These are phyloP conservation scores for Rhynchospora pubera DNA, from an alignment of 176 grass and related monocot genomes.

Conservation along the genomic window DNA sequence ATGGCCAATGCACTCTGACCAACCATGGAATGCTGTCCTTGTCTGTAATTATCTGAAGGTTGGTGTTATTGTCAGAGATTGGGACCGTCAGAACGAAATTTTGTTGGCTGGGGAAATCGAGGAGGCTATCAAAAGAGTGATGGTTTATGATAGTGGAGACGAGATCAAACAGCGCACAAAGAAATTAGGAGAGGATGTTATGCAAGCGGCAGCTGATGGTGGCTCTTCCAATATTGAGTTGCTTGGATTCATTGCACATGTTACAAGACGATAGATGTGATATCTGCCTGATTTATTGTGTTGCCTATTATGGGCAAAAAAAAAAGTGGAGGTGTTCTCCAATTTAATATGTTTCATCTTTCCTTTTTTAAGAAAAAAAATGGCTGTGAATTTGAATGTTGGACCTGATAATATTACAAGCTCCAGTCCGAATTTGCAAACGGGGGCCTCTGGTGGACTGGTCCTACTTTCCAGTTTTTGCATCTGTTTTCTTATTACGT, in stretches of 20 bases:
- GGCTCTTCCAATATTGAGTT: slow-evolving; percentile 31
- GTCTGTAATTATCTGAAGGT: slow-evolving; percentile 35
- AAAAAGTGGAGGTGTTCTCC: no score
- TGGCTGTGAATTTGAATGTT: no score
- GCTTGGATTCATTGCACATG: slow-evolving; percentile 37
- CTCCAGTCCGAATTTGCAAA: no score
- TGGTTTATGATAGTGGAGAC: slow-evolving; percentile 24
- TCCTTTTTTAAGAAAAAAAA: no score
- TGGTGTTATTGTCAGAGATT: slow-evolving; percentile 33
- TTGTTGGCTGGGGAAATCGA: slow-evolving; percentile 4
- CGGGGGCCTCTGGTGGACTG: no score
- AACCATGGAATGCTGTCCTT: slow-evolving; percentile 37
- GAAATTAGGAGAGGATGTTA: slow-evolving; percentile 32
- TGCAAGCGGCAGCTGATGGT: background rate
- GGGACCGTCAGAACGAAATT: slow-evolving; percentile 23
- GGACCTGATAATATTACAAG: no score
- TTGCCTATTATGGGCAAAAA: no score
- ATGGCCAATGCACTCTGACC: slow-evolving; percentile 67
- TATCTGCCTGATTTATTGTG: background rate
- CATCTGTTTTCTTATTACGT: no score
- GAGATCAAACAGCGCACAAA: slow-evolving; percentile 16
- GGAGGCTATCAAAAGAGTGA: slow-evolving; percentile 11
- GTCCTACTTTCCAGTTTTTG: no score
- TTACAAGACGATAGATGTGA: slow-evolving; percentile 17
- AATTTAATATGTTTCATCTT: no score